Base-by-base conservation (phyloP, 1,139 yeast genomes). In the Lodderomyces pseudojiufengensis region DNA sequence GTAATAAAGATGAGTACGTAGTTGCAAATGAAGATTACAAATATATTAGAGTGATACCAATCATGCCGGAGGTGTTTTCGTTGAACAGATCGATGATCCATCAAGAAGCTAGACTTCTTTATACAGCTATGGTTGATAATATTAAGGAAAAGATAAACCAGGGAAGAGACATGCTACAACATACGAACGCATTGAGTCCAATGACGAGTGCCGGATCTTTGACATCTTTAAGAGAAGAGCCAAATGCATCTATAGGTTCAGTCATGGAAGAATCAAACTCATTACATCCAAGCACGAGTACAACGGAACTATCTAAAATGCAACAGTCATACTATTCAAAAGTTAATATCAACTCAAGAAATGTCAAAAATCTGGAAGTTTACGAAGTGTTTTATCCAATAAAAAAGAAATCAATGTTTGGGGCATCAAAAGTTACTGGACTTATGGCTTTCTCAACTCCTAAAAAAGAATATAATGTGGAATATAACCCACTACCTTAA, bases 311-410 rank as follows among this genome's bases (percentile, higher is more conserved):
- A 21, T 52, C 56, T 7, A 63, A 62, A 41, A 54, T 63, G 50
- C 60, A 57, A 37, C 60, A 61, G 29, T 52, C 61, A 5, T 63
- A 61, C 37, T 52, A 50, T 38, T 46, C 59, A 9, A 54, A 55
- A 28, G 48, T 50, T n/a, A 36, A 38, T 12, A 32, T 36, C 10
- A 18, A 5, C 6, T 5, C 7, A 18, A 18, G 20, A 18, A 5
- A 5, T 18, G 20, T 18, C 6, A 33, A 12, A 22, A 39, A 13
- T 29, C 47, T 42, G 6, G 35, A 41, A 21, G 38, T 42, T 22
- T 62, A 60, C 44, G 68, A 64, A 41, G 63, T 61, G 2, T 57
- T 61, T 36, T 43, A 52, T 33, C 63, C 66, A 1, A 59, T 55
- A 36, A 61, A 56, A 40, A 59, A 57, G 43, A 64, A 62, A 40